phyloP scores from a whole-genome alignment of 2,329 filamentous ascomycete genomes.

The Diaporthe sp. region DNA sequence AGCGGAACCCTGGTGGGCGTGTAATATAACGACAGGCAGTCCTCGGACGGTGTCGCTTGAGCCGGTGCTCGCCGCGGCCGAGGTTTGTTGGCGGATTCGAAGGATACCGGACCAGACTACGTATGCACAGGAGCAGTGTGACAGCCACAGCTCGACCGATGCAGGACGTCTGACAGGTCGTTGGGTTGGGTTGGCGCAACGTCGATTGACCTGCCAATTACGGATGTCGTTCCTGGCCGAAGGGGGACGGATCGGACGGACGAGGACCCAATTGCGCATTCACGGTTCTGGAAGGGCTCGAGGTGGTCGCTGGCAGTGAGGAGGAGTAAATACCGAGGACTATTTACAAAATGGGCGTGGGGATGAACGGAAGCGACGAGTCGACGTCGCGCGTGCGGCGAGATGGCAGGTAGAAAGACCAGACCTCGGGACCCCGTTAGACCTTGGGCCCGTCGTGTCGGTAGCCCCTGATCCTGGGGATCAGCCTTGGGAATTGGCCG shows the following conservation, averaged over 20 bases:
- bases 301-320: background rate
- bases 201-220: constrained; percentile 27
- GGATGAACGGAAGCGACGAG: background rate
- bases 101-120: background rate
- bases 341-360: background rate
- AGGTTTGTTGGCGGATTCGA: background rate
- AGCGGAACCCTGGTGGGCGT: constrained; percentile 20
- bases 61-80: background rate
- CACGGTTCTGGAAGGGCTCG: background rate
- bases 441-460: constrained; percentile 20
- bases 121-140: constrained; percentile 4
- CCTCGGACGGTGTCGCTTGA: background rate
- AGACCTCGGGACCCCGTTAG: constrained; percentile 24
- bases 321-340: background rate
- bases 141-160: constrained; percentile 18
- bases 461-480: constrained; percentile 33
- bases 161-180: constrained; percentile 7
- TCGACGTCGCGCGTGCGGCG: background rate
- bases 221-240: constrained; percentile 22
- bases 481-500: constrained; percentile 8
- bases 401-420: background rate
- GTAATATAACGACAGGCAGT: constrained; percentile 21
- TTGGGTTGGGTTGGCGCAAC: background rate
- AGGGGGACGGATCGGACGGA: background rate
- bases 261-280: background rate